Base-by-base conservation (phyloP, 495 filamentous ascomycete species). In the Podospora conica region DNA sequence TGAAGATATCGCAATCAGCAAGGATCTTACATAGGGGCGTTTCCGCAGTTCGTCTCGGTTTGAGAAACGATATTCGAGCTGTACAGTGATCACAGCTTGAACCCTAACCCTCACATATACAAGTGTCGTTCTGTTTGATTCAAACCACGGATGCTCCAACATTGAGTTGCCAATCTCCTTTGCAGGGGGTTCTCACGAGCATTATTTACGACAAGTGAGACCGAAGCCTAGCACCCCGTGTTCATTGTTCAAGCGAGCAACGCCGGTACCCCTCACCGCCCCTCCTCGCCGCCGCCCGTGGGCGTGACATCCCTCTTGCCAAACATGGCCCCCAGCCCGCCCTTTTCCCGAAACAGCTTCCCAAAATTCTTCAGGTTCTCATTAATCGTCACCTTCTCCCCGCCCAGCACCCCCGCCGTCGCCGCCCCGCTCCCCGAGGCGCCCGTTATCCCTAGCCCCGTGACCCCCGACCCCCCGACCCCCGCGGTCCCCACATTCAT, bases 321-420 rank as follows among this genome's bases (percentile, higher is more conserved):
- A 61, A 95, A 93, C 67, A 91, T 79, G 10, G 89, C 86, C 10
- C 91, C 89, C 76, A 98, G 87, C 3, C 89, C 88, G 48, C 91
- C 90, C 29, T 94, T 85, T 80, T 98, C 95, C 62, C 94, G 86
- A 80, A 98, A 98, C 78, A 98, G 96, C 77, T 95, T 97, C 3
- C 95, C 95, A 74, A 98, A 90, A 76, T 90, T 96, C 83, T 90
- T 92, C 76, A 96, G 71, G 76, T 97, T 97, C 78, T 96, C 92
- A 70, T 96, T 94, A 63, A 96, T 81, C 53, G 89, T 90, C 4
- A 80, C 77, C 55, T 75, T 79, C 33, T 76, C 77, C 90, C 92
- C 33, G 12, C 61, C 53, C 11, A 11, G 7, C 3, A 33, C 73
- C 90, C 82, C 29, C 85, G 88, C 25, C 84, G 88, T 25, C 69